Evolutionary conservation across 345 rosid species (phyloP), one percentile per base, ranked within the genome.

Genomic region (Populus deltoides): DNA sequence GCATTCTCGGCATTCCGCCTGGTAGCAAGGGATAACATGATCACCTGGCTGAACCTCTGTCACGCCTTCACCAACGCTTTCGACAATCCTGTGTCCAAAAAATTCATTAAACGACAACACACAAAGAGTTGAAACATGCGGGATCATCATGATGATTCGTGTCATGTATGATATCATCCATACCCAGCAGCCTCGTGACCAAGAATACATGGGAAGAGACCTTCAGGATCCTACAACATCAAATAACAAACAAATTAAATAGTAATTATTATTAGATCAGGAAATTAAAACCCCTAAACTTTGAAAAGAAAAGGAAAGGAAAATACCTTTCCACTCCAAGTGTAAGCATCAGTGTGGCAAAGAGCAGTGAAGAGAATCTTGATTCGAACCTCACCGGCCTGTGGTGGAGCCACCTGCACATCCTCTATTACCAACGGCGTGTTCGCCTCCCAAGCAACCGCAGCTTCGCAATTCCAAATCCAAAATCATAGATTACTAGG

Each of bases 141-240:
- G 45, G 45, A 41, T 10, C 45, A 8, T 10, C 45, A 41, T 9
- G 3, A 41, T 41, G 45, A 41, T 41, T 41, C 45, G 59, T 51
- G 17, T 11, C 16, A 45, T 16, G 35, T 16, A n/a, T 33, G 6
- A 10, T 9, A 59, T 18, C 62, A 81, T 47, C 72, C 83, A 35
- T 88, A 95, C 98, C 99, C 98, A 78, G 98, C 97, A 85, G 99
- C 98, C 73, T 96, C 99, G 53, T 96, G 98, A 76, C 99, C 99
- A 24, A 96, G 97, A 78, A 95, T 92, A 78, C 99, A 93, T 0
- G 99, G 99, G 84, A 95, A 93, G 41, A 93, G 90, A 73, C 97
- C 97, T 84, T 96, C 99, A 41, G 98, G 97, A 85, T 93, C 99
- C 98, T 94, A 79, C 43, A 85, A 18, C 49, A 8, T 68, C 45